Conservation (phyloP, 176 grass and related monocot genomes). For the Coix lacrymajobi region DNA sequence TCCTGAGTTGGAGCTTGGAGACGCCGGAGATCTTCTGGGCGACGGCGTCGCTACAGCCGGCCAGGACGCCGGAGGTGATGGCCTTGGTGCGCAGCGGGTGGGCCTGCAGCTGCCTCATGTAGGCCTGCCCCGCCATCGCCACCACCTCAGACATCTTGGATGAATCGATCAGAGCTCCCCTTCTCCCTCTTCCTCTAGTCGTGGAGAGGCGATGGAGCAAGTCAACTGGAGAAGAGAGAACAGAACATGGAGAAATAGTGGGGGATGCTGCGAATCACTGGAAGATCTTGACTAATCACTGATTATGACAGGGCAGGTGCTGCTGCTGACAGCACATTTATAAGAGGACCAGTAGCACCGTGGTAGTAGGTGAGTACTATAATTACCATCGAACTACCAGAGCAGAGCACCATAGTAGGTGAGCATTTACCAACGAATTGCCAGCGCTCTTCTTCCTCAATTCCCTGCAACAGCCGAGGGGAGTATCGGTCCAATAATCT, state of each 20-base stretch:
- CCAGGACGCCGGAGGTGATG: slow-evolving; percentile 65
- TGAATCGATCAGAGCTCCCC: not conserved
- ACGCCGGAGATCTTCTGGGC: slow-evolving; percentile 69
- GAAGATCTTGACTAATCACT: not conserved
- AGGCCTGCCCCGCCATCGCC: slow-evolving; percentile 57
- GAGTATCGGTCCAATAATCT: not conserved
- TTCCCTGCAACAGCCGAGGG: not conserved
- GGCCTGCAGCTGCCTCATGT: slow-evolving; percentile 64
- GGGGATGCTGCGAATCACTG: not conserved
- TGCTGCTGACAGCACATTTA: not conserved
- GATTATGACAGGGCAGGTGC: not conserved
- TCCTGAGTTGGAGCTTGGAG: slow-evolving; percentile 58
- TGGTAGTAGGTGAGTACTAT: not conserved
- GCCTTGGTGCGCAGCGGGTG: slow-evolving; percentile 90
- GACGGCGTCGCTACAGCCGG: slow-evolving; percentile 68
- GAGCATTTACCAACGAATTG: not conserved
- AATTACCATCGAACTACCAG: not conserved
- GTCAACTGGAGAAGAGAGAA: not conserved
- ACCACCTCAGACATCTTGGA: slow-evolving; percentile 72
- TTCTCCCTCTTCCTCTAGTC: not conserved
- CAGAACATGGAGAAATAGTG: not conserved
- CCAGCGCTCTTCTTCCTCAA: not conserved
- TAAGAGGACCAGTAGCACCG: not conserved
- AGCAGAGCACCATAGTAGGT: not conserved
- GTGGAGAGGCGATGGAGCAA: not conserved